Conservation (phyloP, 2,329 filamentous ascomycete genomes). For the Pseudocercospora fijiensis region DNA sequence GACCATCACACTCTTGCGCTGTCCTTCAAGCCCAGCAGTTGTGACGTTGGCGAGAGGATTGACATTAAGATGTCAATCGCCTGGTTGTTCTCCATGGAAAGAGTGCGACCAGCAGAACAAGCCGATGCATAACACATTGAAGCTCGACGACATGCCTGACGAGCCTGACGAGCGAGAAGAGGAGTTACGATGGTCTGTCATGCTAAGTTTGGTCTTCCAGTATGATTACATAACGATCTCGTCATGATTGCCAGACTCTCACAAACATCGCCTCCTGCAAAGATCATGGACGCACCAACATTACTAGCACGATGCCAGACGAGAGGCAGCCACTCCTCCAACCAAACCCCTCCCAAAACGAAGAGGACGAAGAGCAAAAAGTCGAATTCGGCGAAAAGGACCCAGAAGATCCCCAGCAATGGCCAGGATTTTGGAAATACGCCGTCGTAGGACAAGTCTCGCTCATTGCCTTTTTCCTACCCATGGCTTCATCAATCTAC, state of each 20-base stretch:
- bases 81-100: constrained; percentile 25
- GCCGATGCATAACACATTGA: neutral
- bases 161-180: neutral
- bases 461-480: constrained; percentile 19
- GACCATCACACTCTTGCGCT: constrained; percentile 12
- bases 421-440: constrained; percentile 18
- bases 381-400: constrained; percentile 20
- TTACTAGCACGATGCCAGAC: neutral
- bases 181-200: neutral
- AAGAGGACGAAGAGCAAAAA: constrained; percentile 3
- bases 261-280: neutral
- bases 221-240: too few species aligned
- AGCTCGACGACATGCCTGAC: neutral
- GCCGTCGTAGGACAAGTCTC: constrained; percentile 11
- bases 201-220: neutral
- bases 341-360: neutral
- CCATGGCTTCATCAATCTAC: constrained; percentile 22
- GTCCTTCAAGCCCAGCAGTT: constrained; percentile 27
- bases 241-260: neutral
- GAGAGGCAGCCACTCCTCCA: constrained; percentile 13
- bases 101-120: neutral
- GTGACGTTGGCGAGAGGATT: constrained; percentile 34
- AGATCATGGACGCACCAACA: neutral
- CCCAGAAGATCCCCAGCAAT: constrained; percentile 15
- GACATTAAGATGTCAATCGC: constrained; percentile 26